phyloP scores from a whole-genome alignment of 768 basidiomycete species.

The Lyophyllum decastes region DNA sequence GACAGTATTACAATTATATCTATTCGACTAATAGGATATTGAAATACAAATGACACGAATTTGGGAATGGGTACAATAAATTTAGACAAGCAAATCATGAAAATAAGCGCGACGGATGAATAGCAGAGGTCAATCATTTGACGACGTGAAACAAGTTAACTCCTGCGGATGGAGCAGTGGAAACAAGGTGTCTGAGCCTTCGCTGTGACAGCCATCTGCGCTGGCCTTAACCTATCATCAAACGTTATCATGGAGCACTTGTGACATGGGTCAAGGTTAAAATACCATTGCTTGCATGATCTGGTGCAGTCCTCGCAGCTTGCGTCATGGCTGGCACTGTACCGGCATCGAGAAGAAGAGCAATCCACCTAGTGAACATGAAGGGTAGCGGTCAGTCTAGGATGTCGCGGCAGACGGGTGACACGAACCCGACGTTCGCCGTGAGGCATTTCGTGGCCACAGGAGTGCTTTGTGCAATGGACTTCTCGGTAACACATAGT shows the following conservation, averaged over 20 bases:
- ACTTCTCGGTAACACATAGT: conserved; percentile 20
- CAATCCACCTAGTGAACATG: conserved; percentile 12
- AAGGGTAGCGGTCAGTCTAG: not conserved
- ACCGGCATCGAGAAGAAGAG: conserved; percentile 14
- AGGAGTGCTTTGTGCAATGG: conserved; percentile 10
- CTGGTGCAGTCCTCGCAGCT: conserved; percentile 8
- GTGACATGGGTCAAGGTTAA: not conserved
- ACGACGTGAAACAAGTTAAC: not conserved
- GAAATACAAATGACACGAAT: not conserved
- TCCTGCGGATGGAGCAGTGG: conserved; percentile 3
- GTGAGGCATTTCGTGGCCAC: conserved; percentile 14
- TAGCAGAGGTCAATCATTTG: not conserved
- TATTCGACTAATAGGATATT: not conserved
- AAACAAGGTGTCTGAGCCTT: not conserved
- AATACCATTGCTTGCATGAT: conserved; percentile 17
- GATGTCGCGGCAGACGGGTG: not conserved
- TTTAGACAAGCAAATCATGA: not conserved
- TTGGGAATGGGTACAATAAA: not conserved
- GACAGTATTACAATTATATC: not conserved
- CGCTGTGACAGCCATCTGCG: conserved; percentile 7
- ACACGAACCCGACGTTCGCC: conserved; percentile 1
- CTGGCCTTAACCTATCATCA: conserved; percentile 12
- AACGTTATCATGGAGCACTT: not conserved
- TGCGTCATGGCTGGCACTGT: conserved; percentile 10
- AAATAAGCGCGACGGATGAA: not conserved